phyloP scores from a whole-genome alignment of 306 rosid species.

The Quercus suber region DNA sequence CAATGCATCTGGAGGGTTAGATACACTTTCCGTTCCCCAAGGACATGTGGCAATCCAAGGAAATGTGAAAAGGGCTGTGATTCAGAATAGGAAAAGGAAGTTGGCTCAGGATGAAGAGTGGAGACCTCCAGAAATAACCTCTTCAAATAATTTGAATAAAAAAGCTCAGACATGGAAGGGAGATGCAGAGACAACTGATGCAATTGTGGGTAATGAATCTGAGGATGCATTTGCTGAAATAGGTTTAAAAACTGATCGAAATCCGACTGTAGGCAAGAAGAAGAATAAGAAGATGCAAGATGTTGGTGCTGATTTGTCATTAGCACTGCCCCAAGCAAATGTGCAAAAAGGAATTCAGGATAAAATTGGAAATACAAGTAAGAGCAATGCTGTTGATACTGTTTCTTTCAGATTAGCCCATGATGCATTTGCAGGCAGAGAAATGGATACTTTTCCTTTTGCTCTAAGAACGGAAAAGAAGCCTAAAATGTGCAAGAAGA shows the following conservation, averaged over 20 bases:
- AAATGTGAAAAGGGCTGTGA: slow-evolving; percentile 27
- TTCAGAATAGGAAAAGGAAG: slow-evolving; percentile 67
- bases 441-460: slow-evolving; percentile 39
- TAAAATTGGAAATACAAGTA: slow-evolving; percentile 26
- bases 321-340: slow-evolving; percentile 36
- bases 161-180: slow-evolving; percentile 36
- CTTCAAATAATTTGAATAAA: slow-evolving; percentile 28
- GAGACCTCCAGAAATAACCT: slow-evolving; percentile 30
- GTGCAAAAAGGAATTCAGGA: slow-evolving; percentile 34
- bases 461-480: slow-evolving; percentile 42
- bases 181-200: slow-evolving; percentile 33
- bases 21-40: slow-evolving; percentile 31
- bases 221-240: slow-evolving; percentile 35
- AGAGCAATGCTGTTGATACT: slow-evolving; percentile 25
- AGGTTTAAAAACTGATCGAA: slow-evolving; percentile 40
- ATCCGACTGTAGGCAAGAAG: slow-evolving; percentile 46
- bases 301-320: slow-evolving; percentile 34
- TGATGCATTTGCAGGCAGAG: slow-evolving; percentile 32
- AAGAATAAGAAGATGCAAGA: slow-evolving; percentile 51
- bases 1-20: slow-evolving; percentile 41
- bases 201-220: slow-evolving; percentile 27
- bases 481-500: slow-evolving; percentile 49
- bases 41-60: slow-evolving; percentile 51
- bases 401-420: slow-evolving; percentile 31
- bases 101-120: slow-evolving; percentile 44